phyloP scores from a whole-genome alignment of 306 rosid species.

The Trifolium pratense region DNA sequence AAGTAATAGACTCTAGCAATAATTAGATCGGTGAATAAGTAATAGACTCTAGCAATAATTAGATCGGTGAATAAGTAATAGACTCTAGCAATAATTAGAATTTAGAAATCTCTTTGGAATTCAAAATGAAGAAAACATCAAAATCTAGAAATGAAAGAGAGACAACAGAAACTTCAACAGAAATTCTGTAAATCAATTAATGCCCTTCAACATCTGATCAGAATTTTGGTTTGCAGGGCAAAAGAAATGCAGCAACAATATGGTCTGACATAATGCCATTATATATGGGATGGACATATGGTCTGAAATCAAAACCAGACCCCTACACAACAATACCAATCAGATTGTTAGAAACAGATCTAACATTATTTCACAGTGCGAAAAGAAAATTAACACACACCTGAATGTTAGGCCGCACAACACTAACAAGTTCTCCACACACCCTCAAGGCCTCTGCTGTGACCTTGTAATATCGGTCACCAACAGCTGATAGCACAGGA shows the following conservation, averaged over 20 bases:
- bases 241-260: background rate
- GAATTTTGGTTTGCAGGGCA: background rate
- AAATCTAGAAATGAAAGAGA: background rate
- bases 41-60: no score
- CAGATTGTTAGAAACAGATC: conserved; percentile 39
- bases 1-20: conserved; percentile 1
- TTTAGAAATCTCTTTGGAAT: conserved; percentile 11
- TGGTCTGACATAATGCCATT: conserved; percentile 93
- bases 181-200: conserved; percentile 32
- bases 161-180: background rate
- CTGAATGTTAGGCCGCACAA: conserved; percentile 88
- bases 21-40: no score
- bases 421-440: conserved; percentile 94
- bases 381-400: conserved; percentile 52
- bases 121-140: conserved; percentile 28
- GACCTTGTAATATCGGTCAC: conserved; percentile 99
- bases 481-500: conserved; percentile 95
- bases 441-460: conserved; percentile 99
- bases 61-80: no score
- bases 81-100: conserved; percentile 2
- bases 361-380: conserved; percentile 21
- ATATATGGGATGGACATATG: conserved; percentile 86
- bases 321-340: conserved; percentile 57
- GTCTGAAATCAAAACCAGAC: conserved; percentile 77
- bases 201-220: conserved; percentile 9